A percentile compares a stretch with the other conserved stretches of the same genome.
Evolutionary conservation across 2,329 filamentous ascomycete genomes (phyloP).

Genomic region (Orbilia blumenaviensis): DNA sequence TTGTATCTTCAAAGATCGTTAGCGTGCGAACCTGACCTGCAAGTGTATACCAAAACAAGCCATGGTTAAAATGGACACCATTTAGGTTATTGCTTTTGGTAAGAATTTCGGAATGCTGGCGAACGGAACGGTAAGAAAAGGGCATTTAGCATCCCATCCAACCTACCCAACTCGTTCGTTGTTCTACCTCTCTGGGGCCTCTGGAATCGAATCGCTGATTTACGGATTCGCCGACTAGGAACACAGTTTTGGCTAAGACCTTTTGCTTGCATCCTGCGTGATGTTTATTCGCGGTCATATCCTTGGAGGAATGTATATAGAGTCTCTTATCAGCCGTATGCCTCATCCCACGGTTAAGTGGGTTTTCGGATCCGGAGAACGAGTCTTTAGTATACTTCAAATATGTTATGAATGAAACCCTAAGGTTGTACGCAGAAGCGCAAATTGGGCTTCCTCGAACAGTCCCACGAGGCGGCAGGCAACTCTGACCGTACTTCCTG

Average conservation of each 20-base stretch:
- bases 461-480: constrained; percentile 17
- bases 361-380: background rate
- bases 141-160: background rate
- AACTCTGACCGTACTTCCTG: constrained; percentile 22
- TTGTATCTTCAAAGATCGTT: too few species aligned
- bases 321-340: background rate
- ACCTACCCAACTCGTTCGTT: background rate
- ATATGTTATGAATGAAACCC: constrained; percentile 15
- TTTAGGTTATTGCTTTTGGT: constrained; percentile 21
- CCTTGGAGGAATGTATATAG: background rate
- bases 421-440: constrained; percentile 20
- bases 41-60: too few species aligned
- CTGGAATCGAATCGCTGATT: background rate
- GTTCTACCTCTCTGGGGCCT: background rate
- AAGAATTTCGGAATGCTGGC: constrained; percentile 26
- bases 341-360: constrained; percentile 20
- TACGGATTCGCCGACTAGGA: background rate
- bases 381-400: constrained; percentile 22
- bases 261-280: background rate
- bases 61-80: constrained; percentile 21
- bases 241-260: background rate
- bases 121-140: constrained; percentile 8
- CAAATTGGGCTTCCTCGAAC: constrained; percentile 19
- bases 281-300: constrained; percentile 14
- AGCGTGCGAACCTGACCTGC: too few species aligned